phyloP scores from a whole-genome alignment of 768 basidiomycete species.

The Kwoniella newhampshirensis region DNA sequence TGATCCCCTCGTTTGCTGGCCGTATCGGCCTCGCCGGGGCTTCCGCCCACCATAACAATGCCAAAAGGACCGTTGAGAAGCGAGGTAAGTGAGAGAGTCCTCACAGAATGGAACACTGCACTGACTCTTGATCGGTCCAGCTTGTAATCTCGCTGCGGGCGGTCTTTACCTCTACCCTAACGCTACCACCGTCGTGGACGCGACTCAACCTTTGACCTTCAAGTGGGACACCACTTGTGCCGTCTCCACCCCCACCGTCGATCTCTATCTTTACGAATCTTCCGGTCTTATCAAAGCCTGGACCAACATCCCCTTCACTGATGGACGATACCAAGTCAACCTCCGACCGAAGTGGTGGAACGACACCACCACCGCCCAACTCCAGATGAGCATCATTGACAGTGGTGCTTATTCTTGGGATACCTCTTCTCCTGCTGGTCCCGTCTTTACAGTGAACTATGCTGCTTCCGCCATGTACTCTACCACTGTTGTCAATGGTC shows the following conservation, averaged over 20 bases:
- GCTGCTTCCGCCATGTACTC: slow-evolving; percentile 40
- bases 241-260: slow-evolving; percentile 39
- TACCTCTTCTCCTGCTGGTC: slow-evolving; percentile 47
- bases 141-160: slow-evolving; percentile 45
- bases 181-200: slow-evolving; percentile 35
- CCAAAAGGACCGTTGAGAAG: slow-evolving; percentile 13
- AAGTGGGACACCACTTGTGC: slow-evolving; percentile 53
- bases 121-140: no score
- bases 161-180: slow-evolving; percentile 52
- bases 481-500: slow-evolving; percentile 38
- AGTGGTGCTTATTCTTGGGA: slow-evolving; percentile 36
- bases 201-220: slow-evolving; percentile 49
- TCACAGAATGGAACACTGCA: no score
- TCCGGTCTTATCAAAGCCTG: slow-evolving; percentile 50
- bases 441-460: slow-evolving; percentile 50
- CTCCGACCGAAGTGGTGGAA: slow-evolving; percentile 55
- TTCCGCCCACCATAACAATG: slow-evolving; percentile 8
- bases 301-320: slow-evolving; percentile 35
- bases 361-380: slow-evolving; percentile 43
- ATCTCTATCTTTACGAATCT: slow-evolving; percentile 52
- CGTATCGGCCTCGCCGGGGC: slow-evolving; percentile 40
- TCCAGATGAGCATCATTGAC: slow-evolving; percentile 51
- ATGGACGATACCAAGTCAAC: slow-evolving; percentile 39
- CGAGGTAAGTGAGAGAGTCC: slow-evolving; percentile 12
- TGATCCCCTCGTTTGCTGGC: slow-evolving; percentile 24